Conservation (phyloP, 306 rosid genomes). For the Astragalus membranaceus region DNA sequence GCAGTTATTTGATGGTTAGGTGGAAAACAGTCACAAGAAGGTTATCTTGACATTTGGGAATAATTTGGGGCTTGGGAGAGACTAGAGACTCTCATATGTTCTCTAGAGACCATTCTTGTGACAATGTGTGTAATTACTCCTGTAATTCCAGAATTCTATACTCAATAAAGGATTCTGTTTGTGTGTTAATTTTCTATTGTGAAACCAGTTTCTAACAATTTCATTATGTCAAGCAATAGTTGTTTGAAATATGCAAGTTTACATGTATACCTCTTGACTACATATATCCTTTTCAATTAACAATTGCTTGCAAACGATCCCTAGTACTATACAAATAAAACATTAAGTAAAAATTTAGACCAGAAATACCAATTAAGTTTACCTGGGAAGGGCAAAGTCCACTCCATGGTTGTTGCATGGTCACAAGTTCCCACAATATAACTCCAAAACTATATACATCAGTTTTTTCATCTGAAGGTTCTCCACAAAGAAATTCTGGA, state of each 20-base stretch:
- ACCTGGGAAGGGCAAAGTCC: constrained; percentile 94
- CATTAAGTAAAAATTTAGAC: constrained; percentile 10
- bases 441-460: constrained; percentile 96
- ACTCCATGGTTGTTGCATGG: constrained; percentile 93
- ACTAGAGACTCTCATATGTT: too few species aligned
- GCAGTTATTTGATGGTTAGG: too few species aligned
- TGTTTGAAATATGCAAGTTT: constrained; percentile 8
- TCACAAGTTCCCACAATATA: constrained; percentile 86
- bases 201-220: too few species aligned
- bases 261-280: background rate
- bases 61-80: too few species aligned
- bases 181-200: too few species aligned
- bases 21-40: too few species aligned
- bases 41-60: too few species aligned
- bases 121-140: too few species aligned
- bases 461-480: constrained; percentile 93
- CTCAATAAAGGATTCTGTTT: too few species aligned
- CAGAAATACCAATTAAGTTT: constrained; percentile 12
- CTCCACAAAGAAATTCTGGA: constrained; percentile 97
- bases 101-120: too few species aligned
- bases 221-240: constrained; percentile 12
- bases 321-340: constrained; percentile 4
- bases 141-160: too few species aligned
- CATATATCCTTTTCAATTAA: constrained; percentile 1
- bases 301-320: constrained; percentile 19